These are phyloP conservation scores for Colletotrichum incanum DNA, from an alignment of 2,329 filamentous ascomycete genomes.

Conservation along the genomic window DNA sequence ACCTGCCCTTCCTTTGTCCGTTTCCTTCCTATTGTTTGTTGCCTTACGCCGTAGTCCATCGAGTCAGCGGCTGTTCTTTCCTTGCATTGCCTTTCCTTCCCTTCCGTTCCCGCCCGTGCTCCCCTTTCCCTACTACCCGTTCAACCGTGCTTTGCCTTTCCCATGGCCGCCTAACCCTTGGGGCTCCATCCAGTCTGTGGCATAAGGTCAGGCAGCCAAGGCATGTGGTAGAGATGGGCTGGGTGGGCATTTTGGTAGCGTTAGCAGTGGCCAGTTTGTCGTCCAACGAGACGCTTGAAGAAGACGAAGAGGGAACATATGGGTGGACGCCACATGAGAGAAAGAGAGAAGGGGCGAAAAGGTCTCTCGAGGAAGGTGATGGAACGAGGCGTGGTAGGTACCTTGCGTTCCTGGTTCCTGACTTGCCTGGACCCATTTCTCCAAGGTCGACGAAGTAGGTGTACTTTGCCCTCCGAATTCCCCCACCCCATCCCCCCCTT, in stretches of 20 bases:
- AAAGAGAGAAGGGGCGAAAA: neutral
- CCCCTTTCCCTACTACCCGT: neutral
- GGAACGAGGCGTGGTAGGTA: neutral
- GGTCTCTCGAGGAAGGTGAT: neutral
- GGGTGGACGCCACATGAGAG: neutral
- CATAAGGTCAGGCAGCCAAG: conserved; percentile 18
- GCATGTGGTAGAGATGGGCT: neutral
- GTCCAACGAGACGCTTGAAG: neutral
- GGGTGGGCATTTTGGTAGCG: conserved; percentile 2
- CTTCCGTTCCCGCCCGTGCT: conserved; percentile 14
- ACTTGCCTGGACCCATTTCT: neutral
- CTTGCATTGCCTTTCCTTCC: conserved; percentile 2
- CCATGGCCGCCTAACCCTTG: neutral
- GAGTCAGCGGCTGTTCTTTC: neutral
- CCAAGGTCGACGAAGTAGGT: neutral
- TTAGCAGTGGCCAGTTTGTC: neutral
- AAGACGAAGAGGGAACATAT: neutral
- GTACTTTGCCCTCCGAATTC: neutral
- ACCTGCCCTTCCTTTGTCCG: neutral
- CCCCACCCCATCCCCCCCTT: too few relatives aligned
- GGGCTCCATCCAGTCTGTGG: conserved; percentile 7
- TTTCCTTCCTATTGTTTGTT: neutral
- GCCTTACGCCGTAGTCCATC: neutral
- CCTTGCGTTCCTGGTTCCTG: neutral
- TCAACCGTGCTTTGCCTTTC: conserved; percentile 2